Base-by-base conservation (phyloP, 2,329 filamentous ascomycete genomes). In the Sarocladium strictum region DNA sequence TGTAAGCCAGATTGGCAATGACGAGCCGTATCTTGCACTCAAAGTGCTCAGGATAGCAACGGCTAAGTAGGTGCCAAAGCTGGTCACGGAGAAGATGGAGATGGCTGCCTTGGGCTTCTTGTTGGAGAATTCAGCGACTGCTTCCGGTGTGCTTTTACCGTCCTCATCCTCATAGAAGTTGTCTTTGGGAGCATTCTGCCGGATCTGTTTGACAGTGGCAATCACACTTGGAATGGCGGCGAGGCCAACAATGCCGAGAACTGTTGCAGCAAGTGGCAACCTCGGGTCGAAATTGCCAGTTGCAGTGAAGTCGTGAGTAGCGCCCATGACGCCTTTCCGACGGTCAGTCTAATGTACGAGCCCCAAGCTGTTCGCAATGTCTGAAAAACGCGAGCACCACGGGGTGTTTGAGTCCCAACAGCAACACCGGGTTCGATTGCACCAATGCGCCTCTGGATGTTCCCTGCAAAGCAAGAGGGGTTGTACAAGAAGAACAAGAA, bases 121-220 rank as follows among this genome's bases (percentile, higher is more conserved):
- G 58, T 81, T 78, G 26, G 85, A 86, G 64, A 85, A 91, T 37
- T 75, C 75, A 21, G 76, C 76, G 53, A 83, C 65, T 1, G 84
- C 83, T 63, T 86, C 83, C 38, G 80, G 76, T 0, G 83, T 86
- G 29, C 85, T 86, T 58, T 78, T 75, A 50, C 88, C 88, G 68
- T 92, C 88, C 58, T 77, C 70, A 63, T 92, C 88, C 60, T 84
- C 73, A 63, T 91, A 91, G 12, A 76, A 71, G 11, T 76, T 69
- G 38, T 77, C 71, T 55, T 69, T 70, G 9, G 70, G 67, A 3
- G 63, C 64, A 23, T 67, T 66, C 37, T 65, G 61, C 29, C 66
- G 68, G 33, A 67, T 56, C 56, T 75, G 73, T 29, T 60, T 59
- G 45, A 67, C 33, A 33, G 72, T 60, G 41, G 67, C 65, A 35